These are phyloP conservation scores for Cyberlindnera nakhonratchasimensis DNA, from an alignment of 805 yeast genomes.

Conservation along the genomic window DNA sequence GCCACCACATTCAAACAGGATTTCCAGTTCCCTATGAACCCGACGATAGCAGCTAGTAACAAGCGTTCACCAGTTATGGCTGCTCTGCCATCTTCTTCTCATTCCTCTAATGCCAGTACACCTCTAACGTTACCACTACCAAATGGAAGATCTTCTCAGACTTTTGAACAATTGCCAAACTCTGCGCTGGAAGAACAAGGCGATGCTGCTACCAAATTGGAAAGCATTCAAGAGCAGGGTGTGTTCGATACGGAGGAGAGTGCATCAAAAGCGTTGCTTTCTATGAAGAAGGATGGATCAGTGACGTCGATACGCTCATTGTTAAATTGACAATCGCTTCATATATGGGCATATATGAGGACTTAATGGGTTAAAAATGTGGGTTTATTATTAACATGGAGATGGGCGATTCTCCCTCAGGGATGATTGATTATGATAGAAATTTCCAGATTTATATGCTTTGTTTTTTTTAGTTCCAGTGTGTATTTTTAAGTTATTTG, in stretches of 20 bases:
- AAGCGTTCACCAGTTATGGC: conserved; percentile 1
- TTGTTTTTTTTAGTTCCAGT: too few species aligned
- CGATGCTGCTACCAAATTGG: conserved; percentile 7
- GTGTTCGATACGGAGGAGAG: conserved; percentile 9
- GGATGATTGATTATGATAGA: neutral
- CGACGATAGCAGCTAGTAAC: neutral
- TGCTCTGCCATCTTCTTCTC: neutral
- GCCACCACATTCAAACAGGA: conserved; percentile 13
- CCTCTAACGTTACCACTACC: neutral
- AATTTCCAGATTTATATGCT: too few species aligned
- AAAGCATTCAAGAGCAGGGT: conserved; percentile 7
- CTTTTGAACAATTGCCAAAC: conserved; percentile 5
- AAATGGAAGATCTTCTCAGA: neutral
- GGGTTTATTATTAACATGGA: too few species aligned
- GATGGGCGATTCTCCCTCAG: too few species aligned
- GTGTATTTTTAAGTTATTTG: too few species aligned
- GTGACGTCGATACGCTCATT: conserved; percentile 25
- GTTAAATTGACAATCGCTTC: conserved; percentile 18
- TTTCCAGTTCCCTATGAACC: conserved; percentile 21
- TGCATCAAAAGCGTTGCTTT: conserved; percentile 21
- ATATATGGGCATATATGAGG: neutral
- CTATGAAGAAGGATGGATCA: conserved; percentile 22
- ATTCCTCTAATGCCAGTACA: neutral
- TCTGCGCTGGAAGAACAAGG: conserved; percentile 4
- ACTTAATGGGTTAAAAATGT: neutral